Evolutionary conservation across 345 rosid species (phyloP).

Genomic region (Brassica carinata): DNA sequence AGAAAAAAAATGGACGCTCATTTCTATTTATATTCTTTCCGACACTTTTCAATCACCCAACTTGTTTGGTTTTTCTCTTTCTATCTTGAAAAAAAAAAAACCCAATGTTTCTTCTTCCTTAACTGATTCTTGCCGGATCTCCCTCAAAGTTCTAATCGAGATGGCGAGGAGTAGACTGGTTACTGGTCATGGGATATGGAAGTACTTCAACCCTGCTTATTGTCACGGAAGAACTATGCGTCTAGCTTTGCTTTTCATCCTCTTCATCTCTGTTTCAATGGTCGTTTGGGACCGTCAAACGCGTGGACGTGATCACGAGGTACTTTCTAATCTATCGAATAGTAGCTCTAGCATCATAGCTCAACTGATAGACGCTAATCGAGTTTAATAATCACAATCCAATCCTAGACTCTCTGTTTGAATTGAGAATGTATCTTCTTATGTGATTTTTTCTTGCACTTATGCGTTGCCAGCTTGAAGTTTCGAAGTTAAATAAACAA

Average conservation of each 20-base stretch:
- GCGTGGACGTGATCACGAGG: constrained; percentile 71
- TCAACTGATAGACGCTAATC: neutral
- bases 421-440: constrained; percentile 7
- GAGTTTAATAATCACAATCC: neutral
- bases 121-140: neutral
- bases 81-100: neutral
- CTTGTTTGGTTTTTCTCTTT: no score
- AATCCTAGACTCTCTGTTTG: neutral
- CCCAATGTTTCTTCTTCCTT: neutral
- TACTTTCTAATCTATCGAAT: neutral
- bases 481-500: constrained; percentile 35
- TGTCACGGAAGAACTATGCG: constrained; percentile 72
- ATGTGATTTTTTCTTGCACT: neutral
- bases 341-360: neutral
- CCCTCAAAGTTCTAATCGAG: neutral
- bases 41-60: neutral
- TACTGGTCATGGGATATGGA: constrained; percentile 43
- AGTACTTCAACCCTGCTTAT: constrained; percentile 67
- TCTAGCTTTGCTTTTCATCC: constrained; percentile 64
- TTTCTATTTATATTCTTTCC: neutral
- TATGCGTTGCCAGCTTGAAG: constrained; percentile 31
- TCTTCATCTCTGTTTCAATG: constrained; percentile 58
- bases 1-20: neutral
- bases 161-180: constrained; percentile 37
- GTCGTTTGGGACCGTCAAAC: constrained; percentile 87